Base-by-base conservation (phyloP, 2,329 filamentous ascomycete genomes). In the Aspergillus nomiae region DNA sequence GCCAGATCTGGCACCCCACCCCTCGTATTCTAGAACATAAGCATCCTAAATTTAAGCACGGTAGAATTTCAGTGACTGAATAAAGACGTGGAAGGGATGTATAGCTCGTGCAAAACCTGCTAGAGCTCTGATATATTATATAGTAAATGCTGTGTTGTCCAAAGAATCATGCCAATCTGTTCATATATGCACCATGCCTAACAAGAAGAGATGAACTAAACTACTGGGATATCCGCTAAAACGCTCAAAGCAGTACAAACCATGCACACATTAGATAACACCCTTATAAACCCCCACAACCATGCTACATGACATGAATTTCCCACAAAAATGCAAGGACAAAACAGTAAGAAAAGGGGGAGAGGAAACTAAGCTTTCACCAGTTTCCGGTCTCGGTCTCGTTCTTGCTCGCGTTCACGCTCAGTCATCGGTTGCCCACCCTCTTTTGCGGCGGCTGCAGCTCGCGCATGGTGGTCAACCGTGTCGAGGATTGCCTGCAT, bases 401-500 rank as follows among this genome's bases (percentile, higher is more conserved):
- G 32, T 57, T 69, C 67, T 61, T 71, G 67, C 10, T 72, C 66
- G 4, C 58, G 56, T 24, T 68, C 68, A 0, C 65, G 51, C 32
- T 55, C 51, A 24, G 51, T 14, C 32, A 55, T 55, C 32, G 30
- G 32, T 30, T 69, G 67, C 4, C 63, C 67, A 24, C 56, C 69
- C 43, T 73, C 71, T 59, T 75, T 73, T 21, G 72, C 74, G 5
- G 73, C 74, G 6, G 76, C 74, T 8, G 76, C 73, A 30, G 74
- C 74, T 11, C 76, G 73, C 8, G 71, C 68, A 55, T 77, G 77
- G 57, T 79, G 76, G 61, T 77, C 76, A 11, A 80, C 75, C 2
- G 78, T 80, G 59, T 80, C 78, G 60, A 77, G 67, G 43, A 80
- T 80, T 24, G 78, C 78, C 63, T 80, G 78, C 69, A 78, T 77